Conservation (phyloP, 83 land plant genomes). For the Picea mariana region DNA sequence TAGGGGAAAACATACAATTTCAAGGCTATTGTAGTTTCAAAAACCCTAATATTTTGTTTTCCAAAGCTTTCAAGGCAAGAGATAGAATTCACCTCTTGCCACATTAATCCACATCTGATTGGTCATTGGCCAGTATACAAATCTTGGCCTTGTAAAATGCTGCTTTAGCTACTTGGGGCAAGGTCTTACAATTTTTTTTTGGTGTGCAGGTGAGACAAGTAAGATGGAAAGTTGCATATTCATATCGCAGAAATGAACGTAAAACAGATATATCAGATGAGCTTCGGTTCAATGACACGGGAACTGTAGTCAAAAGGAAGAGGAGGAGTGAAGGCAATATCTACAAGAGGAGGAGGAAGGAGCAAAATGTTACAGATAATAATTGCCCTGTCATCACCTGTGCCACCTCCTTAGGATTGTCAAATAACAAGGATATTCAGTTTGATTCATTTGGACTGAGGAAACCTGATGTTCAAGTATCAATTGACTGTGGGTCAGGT, state of each 20-base stretch:
- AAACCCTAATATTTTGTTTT: no score
- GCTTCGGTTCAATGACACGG: not conserved
- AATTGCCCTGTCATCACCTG: constrained; percentile 4
- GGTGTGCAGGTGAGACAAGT: constrained; percentile 5
- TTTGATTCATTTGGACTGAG: not conserved
- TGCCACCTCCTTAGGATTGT: not conserved
- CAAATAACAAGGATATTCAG: not conserved
- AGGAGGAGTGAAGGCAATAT: constrained; percentile 2
- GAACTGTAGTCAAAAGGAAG: not conserved
- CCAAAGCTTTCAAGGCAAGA: no score
- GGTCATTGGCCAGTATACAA: no score
- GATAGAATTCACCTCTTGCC: no score
- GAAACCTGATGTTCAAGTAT: not conserved
- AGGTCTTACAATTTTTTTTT: not conserved
- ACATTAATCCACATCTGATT: no score
- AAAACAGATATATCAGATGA: not conserved
- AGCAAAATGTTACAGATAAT: not conserved
- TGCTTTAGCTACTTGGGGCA: not conserved
- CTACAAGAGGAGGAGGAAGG: constrained; percentile 10
- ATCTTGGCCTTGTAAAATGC: no score
- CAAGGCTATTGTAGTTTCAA: not conserved
- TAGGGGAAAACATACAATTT: not conserved
- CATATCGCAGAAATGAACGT: not conserved
- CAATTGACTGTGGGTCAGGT: not conserved
- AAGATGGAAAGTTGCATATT: constrained; percentile 11